Conservation (phyloP, 495 filamentous ascomycete genomes). For the Lasiosphaeriaceae sp. region DNA sequence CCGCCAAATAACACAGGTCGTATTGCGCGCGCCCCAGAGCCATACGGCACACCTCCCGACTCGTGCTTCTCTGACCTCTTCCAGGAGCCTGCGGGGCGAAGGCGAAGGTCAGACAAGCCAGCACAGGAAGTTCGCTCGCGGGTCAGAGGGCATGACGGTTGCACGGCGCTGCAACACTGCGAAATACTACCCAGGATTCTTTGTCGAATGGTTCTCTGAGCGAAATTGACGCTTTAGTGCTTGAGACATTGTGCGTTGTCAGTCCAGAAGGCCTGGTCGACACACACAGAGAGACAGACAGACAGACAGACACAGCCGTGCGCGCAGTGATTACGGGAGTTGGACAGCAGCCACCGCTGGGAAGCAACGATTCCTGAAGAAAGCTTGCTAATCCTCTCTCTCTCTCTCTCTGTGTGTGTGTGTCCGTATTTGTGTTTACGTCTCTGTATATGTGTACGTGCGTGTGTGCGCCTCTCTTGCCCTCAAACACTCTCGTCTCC, state of each 20-base stretch:
- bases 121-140: constrained; percentile 12
- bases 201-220: constrained; percentile 9
- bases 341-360: neutral
- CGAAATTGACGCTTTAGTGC: constrained; percentile 12
- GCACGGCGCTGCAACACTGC: constrained; percentile 32
- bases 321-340: neutral
- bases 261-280: constrained; percentile 4
- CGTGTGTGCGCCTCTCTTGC: neutral
- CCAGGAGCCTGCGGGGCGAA: constrained; percentile 8
- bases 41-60: constrained; percentile 27
- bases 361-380: neutral
- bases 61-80: neutral
- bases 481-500: neutral
- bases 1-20: constrained; percentile 23
- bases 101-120: constrained; percentile 12
- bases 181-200: constrained; percentile 19
- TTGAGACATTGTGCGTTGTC: constrained; percentile 22
- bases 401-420: too few relatives aligned
- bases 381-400: too few relatives aligned
- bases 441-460: neutral
- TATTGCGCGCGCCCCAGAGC: constrained; percentile 21
- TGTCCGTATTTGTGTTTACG: too few relatives aligned
- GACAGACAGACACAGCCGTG: neutral
- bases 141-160: constrained; percentile 31
- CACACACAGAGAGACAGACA: too few relatives aligned